A percentile compares a stretch with the other conserved stretches of the same genome.
Evolutionary conservation across 2,329 filamentous ascomycete species (phyloP).

Genomic region (Colletotrichum sp.): DNA sequence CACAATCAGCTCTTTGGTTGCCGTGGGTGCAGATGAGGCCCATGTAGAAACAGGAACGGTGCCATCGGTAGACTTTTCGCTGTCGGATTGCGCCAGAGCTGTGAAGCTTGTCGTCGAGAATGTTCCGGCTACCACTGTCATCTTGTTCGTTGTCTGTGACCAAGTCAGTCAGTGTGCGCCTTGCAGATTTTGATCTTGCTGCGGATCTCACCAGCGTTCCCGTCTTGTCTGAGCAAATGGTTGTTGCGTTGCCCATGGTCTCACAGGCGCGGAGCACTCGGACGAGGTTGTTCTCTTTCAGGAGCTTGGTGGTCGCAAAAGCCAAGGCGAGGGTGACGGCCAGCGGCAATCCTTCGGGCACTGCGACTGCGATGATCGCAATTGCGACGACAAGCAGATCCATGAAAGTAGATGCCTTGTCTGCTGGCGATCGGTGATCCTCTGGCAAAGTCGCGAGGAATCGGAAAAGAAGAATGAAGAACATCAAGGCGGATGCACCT

Average conservation of each 20-base stretch:
- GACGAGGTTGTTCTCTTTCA: conserved; percentile 74
- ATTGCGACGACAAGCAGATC: conserved; percentile 70
- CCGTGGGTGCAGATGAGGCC: conserved; percentile 27
- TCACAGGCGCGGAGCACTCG: conserved; percentile 72
- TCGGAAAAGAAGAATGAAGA: conserved; percentile 79
- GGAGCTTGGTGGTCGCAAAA: conserved; percentile 72
- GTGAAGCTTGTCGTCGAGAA: conserved; percentile 48
- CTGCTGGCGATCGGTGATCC: conserved; percentile 50
- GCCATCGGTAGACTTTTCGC: conserved; percentile 55
- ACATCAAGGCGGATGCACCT: conserved; percentile 75
- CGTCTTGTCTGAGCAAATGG: conserved; percentile 80
- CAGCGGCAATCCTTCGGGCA: conserved; percentile 69
- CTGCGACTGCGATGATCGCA: conserved; percentile 70
- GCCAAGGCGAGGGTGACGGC: conserved; percentile 72
- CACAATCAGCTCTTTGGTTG: conserved; percentile 38
- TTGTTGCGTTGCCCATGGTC: conserved; percentile 75
- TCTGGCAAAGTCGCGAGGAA: conserved; percentile 70
- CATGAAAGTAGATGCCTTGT: conserved; percentile 65
- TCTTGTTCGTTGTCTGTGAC: conserved; percentile 67
- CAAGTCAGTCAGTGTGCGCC: background rate
- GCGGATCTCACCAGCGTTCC: conserved; percentile 53
- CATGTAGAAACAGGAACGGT: conserved; percentile 16
- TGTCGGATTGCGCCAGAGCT: conserved; percentile 55
- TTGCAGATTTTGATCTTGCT: background rate
- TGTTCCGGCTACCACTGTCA: conserved; percentile 75